phyloP scores from a whole-genome alignment of 805 yeast genomes.

The Candida maltosa region DNA sequence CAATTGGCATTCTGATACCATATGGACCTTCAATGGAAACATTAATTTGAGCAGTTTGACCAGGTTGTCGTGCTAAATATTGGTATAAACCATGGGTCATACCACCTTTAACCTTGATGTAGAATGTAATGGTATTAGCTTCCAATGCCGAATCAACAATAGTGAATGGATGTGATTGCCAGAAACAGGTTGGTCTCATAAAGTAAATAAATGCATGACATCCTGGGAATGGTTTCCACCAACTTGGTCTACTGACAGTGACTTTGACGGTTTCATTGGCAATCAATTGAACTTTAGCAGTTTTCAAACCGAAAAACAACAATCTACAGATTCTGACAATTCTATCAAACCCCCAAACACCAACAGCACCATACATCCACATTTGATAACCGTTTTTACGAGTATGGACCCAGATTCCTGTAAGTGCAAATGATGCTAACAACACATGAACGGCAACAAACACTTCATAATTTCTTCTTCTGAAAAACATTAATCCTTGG shows the following conservation, averaged over 20 bases:
- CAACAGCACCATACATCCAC: slow-evolving; percentile 26
- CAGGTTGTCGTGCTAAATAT: slow-evolving; percentile 24
- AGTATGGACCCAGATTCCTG: slow-evolving; percentile 56
- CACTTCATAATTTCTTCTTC: slow-evolving; percentile 55
- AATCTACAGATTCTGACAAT: slow-evolving; percentile 27
- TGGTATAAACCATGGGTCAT: slow-evolving; percentile 39
- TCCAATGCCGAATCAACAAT: slow-evolving; percentile 18
- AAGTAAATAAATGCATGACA: slow-evolving; percentile 38
- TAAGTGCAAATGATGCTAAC: slow-evolving; percentile 42
- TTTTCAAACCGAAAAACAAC: slow-evolving; percentile 27
- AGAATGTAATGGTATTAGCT: slow-evolving; percentile 42
- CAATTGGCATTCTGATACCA: slow-evolving; percentile 48
- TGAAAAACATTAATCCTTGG: slow-evolving; percentile 48
- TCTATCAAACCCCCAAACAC: slow-evolving; percentile 38
- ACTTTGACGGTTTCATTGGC: slow-evolving; percentile 46
- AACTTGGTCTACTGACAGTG: slow-evolving; percentile 43
- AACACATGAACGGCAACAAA: slow-evolving; percentile 29
- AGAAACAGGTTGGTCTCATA: slow-evolving; percentile 36
- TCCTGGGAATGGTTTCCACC: slow-evolving; percentile 40
- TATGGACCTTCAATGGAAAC: slow-evolving; percentile 39
- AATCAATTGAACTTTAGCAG: slow-evolving; percentile 31
- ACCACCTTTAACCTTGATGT: slow-evolving; percentile 53
- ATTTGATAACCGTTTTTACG: slow-evolving; percentile 20
- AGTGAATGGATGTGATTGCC: slow-evolving; percentile 47
- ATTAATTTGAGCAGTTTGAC: slow-evolving; percentile 26